phyloP scores from a whole-genome alignment of 805 yeast species.

The Starmerella apicola region DNA sequence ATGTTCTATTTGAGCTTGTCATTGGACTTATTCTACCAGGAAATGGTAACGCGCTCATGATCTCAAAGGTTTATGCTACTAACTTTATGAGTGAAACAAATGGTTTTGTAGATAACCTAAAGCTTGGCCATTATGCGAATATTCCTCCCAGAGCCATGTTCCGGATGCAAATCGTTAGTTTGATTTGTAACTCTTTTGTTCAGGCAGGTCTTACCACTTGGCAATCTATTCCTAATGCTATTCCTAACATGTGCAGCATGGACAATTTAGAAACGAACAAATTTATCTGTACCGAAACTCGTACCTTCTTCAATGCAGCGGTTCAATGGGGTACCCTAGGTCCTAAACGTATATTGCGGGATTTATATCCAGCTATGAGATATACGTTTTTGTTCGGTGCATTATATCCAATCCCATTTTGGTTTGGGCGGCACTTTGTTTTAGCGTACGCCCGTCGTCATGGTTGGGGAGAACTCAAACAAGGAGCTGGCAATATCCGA shows the following conservation, averaged over 20 bases:
- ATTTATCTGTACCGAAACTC: constrained; percentile 33
- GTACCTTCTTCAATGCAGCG: constrained; percentile 37
- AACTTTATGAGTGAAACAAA: constrained; percentile 56
- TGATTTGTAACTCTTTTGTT: constrained; percentile 22
- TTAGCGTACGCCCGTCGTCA: constrained; percentile 11
- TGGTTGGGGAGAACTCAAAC: constrained; percentile 5
- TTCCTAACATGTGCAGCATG: constrained; percentile 28
- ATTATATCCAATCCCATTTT: constrained; percentile 47
- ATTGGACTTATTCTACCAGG: constrained; percentile 47
- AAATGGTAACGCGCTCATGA: constrained; percentile 42
- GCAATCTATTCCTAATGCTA: constrained; percentile 28
- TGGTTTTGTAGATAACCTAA: constrained; percentile 41
- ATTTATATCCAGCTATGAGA: constrained; percentile 23
- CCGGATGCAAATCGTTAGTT: constrained; percentile 33
- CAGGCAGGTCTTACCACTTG: constrained; percentile 27
- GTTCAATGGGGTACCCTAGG: constrained; percentile 50
- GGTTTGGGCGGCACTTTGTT: constrained; percentile 46
- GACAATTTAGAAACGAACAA: constrained; percentile 26
- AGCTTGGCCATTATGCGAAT: constrained; percentile 45
- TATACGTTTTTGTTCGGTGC: constrained; percentile 41
- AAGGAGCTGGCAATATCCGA: constrained; percentile 12
- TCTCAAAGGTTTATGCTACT: constrained; percentile 41
- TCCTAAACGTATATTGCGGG: constrained; percentile 11
- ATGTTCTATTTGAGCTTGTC: constrained; percentile 39
- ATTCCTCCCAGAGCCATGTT: constrained; percentile 50